These are phyloP conservation scores for Komagataella pseudopastoris DNA, from an alignment of 805 yeast species.

Conservation along the genomic window DNA sequence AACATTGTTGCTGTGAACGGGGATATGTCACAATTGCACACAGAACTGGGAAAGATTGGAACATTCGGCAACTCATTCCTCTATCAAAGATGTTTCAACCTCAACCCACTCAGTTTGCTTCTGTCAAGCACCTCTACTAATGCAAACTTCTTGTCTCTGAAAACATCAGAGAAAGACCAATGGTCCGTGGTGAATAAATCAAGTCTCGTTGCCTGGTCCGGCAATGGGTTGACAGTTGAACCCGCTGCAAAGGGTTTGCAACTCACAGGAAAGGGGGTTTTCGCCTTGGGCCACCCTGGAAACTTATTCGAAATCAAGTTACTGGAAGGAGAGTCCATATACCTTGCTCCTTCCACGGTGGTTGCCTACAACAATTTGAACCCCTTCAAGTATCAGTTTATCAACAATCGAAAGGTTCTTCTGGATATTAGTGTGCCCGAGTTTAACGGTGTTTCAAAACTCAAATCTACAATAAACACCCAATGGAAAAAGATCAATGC, in stretches of 20 bases:
- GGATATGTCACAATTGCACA: slow-evolving; percentile 15
- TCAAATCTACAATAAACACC: not conserved
- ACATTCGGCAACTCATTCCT: slow-evolving; percentile 7
- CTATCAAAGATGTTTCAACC: slow-evolving; percentile 21
- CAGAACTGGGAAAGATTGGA: slow-evolving; percentile 12
- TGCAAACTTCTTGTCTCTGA: slow-evolving; percentile 19
- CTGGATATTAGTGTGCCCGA: slow-evolving; percentile 13
- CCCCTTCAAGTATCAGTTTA: slow-evolving; percentile 1
- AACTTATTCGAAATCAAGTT: slow-evolving; percentile 23
- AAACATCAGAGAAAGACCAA: slow-evolving; percentile 6
- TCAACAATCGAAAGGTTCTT: slow-evolving; percentile 6
- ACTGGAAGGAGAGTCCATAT: slow-evolving; percentile 21
- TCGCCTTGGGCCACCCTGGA: slow-evolving; percentile 25
- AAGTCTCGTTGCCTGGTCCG: slow-evolving; percentile 33
- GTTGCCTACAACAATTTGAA: slow-evolving; percentile 19
- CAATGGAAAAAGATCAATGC: not conserved
- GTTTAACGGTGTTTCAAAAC: slow-evolving; percentile 1
- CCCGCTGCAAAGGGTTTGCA: slow-evolving; percentile 6
- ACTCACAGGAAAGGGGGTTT: slow-evolving; percentile 23
- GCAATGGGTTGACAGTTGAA: slow-evolving; percentile 17
- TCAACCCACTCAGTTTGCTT: slow-evolving; percentile 17
- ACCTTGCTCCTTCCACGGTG: slow-evolving; percentile 23
- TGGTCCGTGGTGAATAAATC: slow-evolving; percentile 25
- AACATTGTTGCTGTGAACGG: slow-evolving; percentile 32
- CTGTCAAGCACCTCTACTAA: slow-evolving; percentile 21